phyloP scores from a whole-genome alignment of 2,329 filamentous ascomycete genomes.

The Pseudocercospora crystallina region DNA sequence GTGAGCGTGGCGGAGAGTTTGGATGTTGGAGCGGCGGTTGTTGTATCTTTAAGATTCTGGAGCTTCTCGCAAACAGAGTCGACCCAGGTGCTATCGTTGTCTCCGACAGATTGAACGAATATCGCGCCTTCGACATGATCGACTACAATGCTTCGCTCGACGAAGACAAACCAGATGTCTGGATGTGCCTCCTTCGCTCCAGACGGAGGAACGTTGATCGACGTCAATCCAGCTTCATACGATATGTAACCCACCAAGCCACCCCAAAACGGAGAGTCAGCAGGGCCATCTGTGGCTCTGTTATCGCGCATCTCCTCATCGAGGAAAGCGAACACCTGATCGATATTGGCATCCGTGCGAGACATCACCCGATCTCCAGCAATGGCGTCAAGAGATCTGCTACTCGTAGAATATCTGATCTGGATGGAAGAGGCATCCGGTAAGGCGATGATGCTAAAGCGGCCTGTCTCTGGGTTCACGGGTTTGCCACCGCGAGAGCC shows the following conservation, averaged over 20 bases:
- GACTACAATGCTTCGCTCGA: conserved; percentile 73
- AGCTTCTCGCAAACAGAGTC: not conserved
- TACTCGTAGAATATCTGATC: conserved; percentile 25
- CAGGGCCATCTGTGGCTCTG: conserved; percentile 35
- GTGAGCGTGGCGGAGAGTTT: conserved; percentile 14
- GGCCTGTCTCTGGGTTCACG: conserved; percentile 53
- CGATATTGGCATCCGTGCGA: conserved; percentile 20
- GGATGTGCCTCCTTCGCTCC: conserved; percentile 50
- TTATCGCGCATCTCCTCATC: conserved; percentile 40
- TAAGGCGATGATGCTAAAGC: conserved; percentile 73
- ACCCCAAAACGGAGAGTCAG: conserved; percentile 66
- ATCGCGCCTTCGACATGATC: conserved; percentile 65
- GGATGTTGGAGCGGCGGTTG: not conserved
- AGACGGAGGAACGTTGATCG: conserved; percentile 51
- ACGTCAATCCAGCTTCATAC: conserved; percentile 75
- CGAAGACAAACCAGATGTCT: conserved; percentile 74
- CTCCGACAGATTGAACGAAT: conserved; percentile 67
- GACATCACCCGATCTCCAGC: conserved; percentile 5
- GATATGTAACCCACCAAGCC: conserved; percentile 83
- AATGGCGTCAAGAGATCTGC: conserved; percentile 17
- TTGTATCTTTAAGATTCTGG: not conserved
- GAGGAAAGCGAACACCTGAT: conserved; percentile 43
- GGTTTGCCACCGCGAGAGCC: conserved; percentile 43
- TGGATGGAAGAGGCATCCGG: conserved; percentile 44
- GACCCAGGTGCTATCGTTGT: conserved; percentile 40